Conservation (phyloP, 306 rosid genomes). For the Lathyrus oleraceus region DNA sequence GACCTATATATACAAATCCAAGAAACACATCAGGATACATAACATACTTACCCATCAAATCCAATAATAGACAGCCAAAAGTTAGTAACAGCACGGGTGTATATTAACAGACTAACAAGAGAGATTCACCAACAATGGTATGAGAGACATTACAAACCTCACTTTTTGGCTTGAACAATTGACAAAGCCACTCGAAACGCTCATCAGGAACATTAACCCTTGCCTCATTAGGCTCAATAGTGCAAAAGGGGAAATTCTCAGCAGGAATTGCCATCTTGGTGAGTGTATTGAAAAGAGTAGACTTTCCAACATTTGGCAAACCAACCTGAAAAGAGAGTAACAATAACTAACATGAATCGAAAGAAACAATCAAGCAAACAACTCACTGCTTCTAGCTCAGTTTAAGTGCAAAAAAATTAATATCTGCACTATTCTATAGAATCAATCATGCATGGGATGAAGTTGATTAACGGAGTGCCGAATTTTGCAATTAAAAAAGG, state of each 20-base stretch:
- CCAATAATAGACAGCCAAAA: neutral
- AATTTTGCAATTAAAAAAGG: constrained; percentile 14
- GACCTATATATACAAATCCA: constrained; percentile 50
- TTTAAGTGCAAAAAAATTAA: neutral
- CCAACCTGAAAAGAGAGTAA: constrained; percentile 68
- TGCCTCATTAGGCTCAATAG: constrained; percentile 98
- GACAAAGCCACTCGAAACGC: constrained; percentile 97
- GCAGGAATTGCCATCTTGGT: constrained; percentile 93
- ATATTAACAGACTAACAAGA: neutral
- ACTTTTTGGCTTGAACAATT: constrained; percentile 84
- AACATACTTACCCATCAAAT: constrained; percentile 13
- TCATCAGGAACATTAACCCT: constrained; percentile 92
- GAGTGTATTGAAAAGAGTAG: constrained; percentile 93
- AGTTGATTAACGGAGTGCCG: neutral
- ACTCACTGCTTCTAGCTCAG: constrained; percentile 16
- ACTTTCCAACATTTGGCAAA: constrained; percentile 98
- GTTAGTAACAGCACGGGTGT: neutral
- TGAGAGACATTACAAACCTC: constrained; percentile 60
- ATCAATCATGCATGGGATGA: neutral
- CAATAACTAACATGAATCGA: constrained; percentile 14
- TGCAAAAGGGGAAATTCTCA: constrained; percentile 98
- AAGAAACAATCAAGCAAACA: neutral
- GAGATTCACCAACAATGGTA: neutral
- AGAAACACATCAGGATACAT: neutral
- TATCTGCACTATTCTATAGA: constrained; percentile 4